phyloP scores from a whole-genome alignment of 1,284 basidiomycete species.

The Filobasidium uniguttulatum region DNA sequence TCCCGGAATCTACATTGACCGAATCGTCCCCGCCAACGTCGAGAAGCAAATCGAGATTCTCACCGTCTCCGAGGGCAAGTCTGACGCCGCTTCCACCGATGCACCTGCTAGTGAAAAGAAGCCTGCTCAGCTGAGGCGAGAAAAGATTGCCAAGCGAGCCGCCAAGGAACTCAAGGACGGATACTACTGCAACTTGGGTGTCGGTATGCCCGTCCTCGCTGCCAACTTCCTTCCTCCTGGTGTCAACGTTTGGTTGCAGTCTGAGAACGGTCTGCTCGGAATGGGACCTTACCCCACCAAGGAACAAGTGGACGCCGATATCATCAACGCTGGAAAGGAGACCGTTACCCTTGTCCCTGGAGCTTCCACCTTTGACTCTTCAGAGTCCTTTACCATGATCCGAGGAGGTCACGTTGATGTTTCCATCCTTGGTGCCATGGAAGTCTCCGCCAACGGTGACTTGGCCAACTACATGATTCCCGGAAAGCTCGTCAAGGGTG shows the following conservation, averaged over 20 bases:
- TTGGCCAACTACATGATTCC: constrained; percentile 96
- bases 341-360: constrained; percentile 84
- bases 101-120: constrained; percentile 43
- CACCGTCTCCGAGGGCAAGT: constrained; percentile 37
- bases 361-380: constrained; percentile 64
- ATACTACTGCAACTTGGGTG: constrained; percentile 58
- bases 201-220: constrained; percentile 85
- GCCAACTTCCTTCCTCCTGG: constrained; percentile 65
- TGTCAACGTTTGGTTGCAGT: constrained; percentile 77
- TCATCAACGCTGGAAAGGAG: constrained; percentile 93
- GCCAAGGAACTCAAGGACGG: constrained; percentile 84
- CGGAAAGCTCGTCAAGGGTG: constrained; percentile 73
- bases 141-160: constrained; percentile 62
- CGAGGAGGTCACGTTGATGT: constrained; percentile 90
- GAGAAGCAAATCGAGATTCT: constrained; percentile 68
- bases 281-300: constrained; percentile 88
- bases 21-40: constrained; percentile 62
- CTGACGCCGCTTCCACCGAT: constrained; percentile 22
- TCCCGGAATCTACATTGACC: constrained; percentile 78
- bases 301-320: constrained; percentile 71
- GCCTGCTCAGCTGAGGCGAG: constrained; percentile 38
- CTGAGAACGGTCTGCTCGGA: constrained; percentile 85
- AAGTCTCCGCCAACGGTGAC: constrained; percentile 83
- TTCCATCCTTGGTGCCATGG: constrained; percentile 78
- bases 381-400: constrained; percentile 70